Percentiles rank a stretch among this genome's conserved stretches.
Conservation (phyloP, 2,329 filamentous ascomycete species). For the Aspergillus fructus region DNA sequence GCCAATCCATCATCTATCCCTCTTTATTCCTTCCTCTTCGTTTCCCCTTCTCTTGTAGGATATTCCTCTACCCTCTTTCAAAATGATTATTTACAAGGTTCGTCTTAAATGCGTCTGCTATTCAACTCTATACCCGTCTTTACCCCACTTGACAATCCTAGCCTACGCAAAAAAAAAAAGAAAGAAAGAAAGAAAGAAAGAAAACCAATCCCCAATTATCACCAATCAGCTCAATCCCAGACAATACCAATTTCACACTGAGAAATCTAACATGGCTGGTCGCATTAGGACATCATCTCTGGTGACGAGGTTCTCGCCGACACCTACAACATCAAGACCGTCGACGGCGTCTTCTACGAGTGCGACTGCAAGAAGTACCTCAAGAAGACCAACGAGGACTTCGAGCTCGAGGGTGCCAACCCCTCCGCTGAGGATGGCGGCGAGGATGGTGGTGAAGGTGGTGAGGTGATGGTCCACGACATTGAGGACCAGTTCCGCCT, state of each 20-base stretch:
- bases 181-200: conserved; percentile 1
- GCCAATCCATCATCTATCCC: conserved; percentile 25
- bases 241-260: background rate
- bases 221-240: background rate
- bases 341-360: conserved; percentile 82
- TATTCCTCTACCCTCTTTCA: conserved; percentile 43
- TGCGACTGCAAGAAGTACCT: conserved; percentile 89
- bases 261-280: conserved; percentile 7
- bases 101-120: conserved; percentile 7
- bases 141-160: conserved; percentile 6
- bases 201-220: background rate
- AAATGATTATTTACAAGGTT: conserved; percentile 75
- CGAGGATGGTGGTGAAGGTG: conserved; percentile 72
- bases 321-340: conserved; percentile 78
- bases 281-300: conserved; percentile 75
- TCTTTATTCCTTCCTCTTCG: conserved; percentile 17
- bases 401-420: conserved; percentile 76
- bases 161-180: background rate
- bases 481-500: conserved; percentile 91
- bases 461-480: conserved; percentile 73
- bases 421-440: conserved; percentile 84
- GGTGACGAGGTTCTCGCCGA: conserved; percentile 97
- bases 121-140: background rate
- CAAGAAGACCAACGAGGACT: conserved; percentile 65
- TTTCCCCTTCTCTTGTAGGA: conserved; percentile 24